Evolutionary conservation across 371 early-diverging fungal species (phyloP).

Genomic region (Dipsacomyces acuminosporus): DNA sequence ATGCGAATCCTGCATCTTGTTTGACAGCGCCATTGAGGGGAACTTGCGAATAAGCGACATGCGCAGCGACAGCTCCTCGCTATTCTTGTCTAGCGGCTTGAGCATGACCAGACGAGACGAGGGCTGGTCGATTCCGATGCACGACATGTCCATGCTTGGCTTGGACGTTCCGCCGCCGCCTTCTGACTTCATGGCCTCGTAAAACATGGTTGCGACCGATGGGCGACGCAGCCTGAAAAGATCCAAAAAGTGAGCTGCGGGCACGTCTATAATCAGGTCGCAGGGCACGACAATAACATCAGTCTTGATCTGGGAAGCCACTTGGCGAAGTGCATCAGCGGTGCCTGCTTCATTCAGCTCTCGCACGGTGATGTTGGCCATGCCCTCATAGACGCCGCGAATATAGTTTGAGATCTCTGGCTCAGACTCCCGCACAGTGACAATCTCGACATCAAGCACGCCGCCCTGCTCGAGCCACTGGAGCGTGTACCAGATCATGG

Average conservation of each 20-base stretch:
- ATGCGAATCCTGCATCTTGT: slow-evolving; percentile 80
- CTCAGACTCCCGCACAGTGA: slow-evolving; percentile 57
- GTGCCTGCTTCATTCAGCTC: slow-evolving; percentile 72
- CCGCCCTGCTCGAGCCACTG: slow-evolving; percentile 89
- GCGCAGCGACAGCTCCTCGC: slow-evolving; percentile 68
- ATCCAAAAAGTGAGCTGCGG: slow-evolving; percentile 77
- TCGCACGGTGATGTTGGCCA: slow-evolving; percentile 54
- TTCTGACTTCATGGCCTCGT: slow-evolving; percentile 56
- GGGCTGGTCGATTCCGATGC: slow-evolving; percentile 74
- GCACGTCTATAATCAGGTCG: slow-evolving; percentile 79
- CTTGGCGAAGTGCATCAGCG: slow-evolving; percentile 75
- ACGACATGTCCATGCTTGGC: slow-evolving; percentile 47
- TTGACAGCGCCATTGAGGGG: slow-evolving; percentile 67
- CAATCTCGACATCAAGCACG: slow-evolving; percentile 78
- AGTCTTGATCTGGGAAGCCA: slow-evolving; percentile 54
- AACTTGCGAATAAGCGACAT: slow-evolving; percentile 69
- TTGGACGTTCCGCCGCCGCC: slow-evolving; percentile 45
- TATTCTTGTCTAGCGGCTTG: slow-evolving; percentile 39
- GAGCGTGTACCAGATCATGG: slow-evolving; percentile 84
- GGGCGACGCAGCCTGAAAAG: slow-evolving; percentile 71
- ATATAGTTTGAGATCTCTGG: slow-evolving; percentile 67
- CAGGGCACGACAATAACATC: slow-evolving; percentile 89
- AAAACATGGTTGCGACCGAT: slow-evolving; percentile 72
- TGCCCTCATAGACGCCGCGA: slow-evolving; percentile 66
- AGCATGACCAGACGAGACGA: slow-evolving; percentile 71